Conservation (phyloP, 768 basidiomycete species). For the Calocybe gangraenosa region DNA sequence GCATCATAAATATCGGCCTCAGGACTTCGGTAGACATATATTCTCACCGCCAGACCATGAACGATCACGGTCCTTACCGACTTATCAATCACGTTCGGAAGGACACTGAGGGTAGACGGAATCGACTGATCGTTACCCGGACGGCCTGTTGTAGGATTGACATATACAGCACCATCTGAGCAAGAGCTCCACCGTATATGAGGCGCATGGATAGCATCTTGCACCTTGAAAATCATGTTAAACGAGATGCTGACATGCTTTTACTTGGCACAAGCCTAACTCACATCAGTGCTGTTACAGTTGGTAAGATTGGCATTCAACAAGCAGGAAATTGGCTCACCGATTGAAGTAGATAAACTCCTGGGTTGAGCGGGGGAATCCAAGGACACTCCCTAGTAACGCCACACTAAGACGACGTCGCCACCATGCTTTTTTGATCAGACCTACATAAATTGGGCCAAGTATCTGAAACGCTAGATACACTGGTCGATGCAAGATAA, state of each 20-base stretch:
- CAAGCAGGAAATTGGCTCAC: slow-evolving; percentile 18
- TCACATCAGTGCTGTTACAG: slow-evolving; percentile 30
- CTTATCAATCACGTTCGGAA: slow-evolving; percentile 70
- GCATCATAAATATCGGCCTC: not conserved
- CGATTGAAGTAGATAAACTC: slow-evolving; percentile 54
- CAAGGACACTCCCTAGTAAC: slow-evolving; percentile 51
- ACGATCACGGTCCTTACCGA: slow-evolving; percentile 59
- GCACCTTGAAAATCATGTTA: slow-evolving; percentile 24
- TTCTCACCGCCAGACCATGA: slow-evolving; percentile 58
- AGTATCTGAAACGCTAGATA: slow-evolving; percentile 44
- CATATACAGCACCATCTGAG: slow-evolving; percentile 47
- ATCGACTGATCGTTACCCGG: slow-evolving; percentile 48
- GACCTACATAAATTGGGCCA: slow-evolving; percentile 41
- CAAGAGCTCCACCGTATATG: slow-evolving; percentile 57
- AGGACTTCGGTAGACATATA: slow-evolving; percentile 7
- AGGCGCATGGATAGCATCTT: slow-evolving; percentile 62
- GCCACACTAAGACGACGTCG: not conserved
- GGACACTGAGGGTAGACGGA: slow-evolving; percentile 56
- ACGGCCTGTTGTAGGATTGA: slow-evolving; percentile 33
- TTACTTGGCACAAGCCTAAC: slow-evolving; percentile 6
- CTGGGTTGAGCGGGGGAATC: slow-evolving; percentile 61
- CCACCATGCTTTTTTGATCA: too few species aligned
- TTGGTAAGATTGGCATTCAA: not conserved
- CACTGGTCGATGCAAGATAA: not conserved
- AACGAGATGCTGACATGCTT: not conserved